phyloP scores from a whole-genome alignment of 2,329 filamentous ascomycete species.

The Colletotrichum spinosum region DNA sequence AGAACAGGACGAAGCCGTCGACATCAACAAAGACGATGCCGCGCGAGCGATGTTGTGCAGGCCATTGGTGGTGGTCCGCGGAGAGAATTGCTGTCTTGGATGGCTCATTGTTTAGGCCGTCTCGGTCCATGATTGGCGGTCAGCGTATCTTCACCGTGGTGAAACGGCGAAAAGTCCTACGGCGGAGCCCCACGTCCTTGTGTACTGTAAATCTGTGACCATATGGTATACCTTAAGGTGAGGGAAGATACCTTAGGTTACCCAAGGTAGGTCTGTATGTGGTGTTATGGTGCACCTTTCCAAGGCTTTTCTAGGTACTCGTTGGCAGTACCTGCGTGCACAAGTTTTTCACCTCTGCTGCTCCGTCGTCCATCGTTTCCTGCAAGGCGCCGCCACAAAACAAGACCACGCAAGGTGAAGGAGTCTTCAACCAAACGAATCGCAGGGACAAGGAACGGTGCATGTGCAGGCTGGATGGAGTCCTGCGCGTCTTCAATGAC shows the following conservation, averaged over 20 bases:
- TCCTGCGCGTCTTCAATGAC: too few relatives aligned
- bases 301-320: too few relatives aligned
- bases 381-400: constrained; percentile 21
- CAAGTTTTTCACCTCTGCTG: too few relatives aligned
- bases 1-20: too few relatives aligned
- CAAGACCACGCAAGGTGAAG: too few relatives aligned
- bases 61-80: too few relatives aligned
- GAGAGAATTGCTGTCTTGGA: neutral
- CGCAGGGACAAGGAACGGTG: constrained; percentile 10
- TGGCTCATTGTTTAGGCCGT: neutral
- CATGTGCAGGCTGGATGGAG: too few relatives aligned
- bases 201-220: constrained; percentile 18
- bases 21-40: too few relatives aligned
- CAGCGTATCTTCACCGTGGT: constrained; percentile 33
- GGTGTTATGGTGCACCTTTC: neutral
- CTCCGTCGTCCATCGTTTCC: neutral
- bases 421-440: constrained; percentile 2
- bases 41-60: too few relatives aligned
- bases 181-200: constrained; percentile 28
- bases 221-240: too few relatives aligned
- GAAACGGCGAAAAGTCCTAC: constrained; percentile 35
- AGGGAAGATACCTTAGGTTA: neutral
- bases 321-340: too few relatives aligned
- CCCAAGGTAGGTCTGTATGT: neutral
- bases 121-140: constrained; percentile 23